Conservation (phyloP, 768 basidiomycete species). For the Pleurotus ostreatus region DNA sequence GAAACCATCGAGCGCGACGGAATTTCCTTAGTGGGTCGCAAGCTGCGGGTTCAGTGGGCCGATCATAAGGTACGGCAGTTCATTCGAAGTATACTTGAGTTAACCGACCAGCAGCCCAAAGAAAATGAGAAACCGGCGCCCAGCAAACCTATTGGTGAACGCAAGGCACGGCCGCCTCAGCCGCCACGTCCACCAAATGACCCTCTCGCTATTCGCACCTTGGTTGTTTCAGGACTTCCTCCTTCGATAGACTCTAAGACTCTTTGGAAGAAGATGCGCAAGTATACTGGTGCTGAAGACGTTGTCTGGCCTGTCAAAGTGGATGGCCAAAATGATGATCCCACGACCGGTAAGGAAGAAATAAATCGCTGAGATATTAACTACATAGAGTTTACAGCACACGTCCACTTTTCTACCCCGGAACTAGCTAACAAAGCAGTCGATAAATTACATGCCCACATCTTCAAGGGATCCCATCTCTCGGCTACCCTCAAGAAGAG, state of each 20-base stretch:
- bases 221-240: conserved; percentile 75
- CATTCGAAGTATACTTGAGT: neutral
- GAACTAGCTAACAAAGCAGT: conserved; percentile 67
- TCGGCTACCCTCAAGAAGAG: conserved; percentile 87
- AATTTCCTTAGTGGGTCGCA: conserved; percentile 63
- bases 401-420: conserved; percentile 70
- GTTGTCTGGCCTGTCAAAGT: conserved; percentile 64
- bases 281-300: conserved; percentile 71
- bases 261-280: conserved; percentile 86
- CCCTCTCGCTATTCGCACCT: conserved; percentile 79
- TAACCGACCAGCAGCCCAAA: neutral
- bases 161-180: conserved; percentile 23
- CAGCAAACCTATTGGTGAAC: neutral
- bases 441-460: conserved; percentile 83
- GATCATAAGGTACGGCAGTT: conserved; percentile 57
- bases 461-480: conserved; percentile 86
- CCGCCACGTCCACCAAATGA: conserved; percentile 43
- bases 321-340: conserved; percentile 42
- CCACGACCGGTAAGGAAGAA: conserved; percentile 40
- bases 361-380: neutral
- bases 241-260: conserved; percentile 54
- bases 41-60: conserved; percentile 77
- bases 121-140: neutral
- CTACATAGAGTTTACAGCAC: conserved; percentile 37
- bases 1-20: conserved; percentile 62